Evolutionary conservation across 306 rosid genomes (phyloP).

Genomic region (Aeschynomene evenia): DNA sequence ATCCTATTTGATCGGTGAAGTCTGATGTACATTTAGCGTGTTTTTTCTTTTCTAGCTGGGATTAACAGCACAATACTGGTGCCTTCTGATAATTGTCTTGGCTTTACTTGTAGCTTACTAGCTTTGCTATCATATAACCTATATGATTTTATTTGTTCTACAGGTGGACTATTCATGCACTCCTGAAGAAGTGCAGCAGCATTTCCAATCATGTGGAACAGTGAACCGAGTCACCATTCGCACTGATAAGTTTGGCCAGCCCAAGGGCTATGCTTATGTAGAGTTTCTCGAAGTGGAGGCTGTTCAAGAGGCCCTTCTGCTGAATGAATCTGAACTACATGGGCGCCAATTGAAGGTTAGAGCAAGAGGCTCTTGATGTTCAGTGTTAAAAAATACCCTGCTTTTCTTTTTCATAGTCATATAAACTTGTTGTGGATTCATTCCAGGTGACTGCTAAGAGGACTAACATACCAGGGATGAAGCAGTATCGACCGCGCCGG

Average conservation of each 20-base stretch:
- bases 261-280: slow-evolving; percentile 90
- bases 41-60: not conserved
- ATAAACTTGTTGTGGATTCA: not conserved
- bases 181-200: slow-evolving; percentile 92
- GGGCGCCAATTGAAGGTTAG: slow-evolving; percentile 85
- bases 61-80: not conserved
- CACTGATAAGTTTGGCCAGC: slow-evolving; percentile 85
- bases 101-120: slow-evolving; percentile 12
- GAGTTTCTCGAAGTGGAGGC: slow-evolving; percentile 77
- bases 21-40: not conserved
- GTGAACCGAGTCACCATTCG: slow-evolving; percentile 83
- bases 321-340: slow-evolving; percentile 83
- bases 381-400: not conserved
- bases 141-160: slow-evolving; percentile 13
- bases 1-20: not conserved
- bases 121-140: not conserved
- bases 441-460: slow-evolving; percentile 69
- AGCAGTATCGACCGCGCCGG: slow-evolving; percentile 72
- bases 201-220: slow-evolving; percentile 80
- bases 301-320: slow-evolving; percentile 71
- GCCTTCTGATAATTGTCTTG: not conserved
- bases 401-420: slow-evolving; percentile 6
- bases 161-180: slow-evolving; percentile 85
- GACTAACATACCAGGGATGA: slow-evolving; percentile 84
- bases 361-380: not conserved